Conservation (phyloP, 495 filamentous ascomycete genomes). For the Tricharina praecox region DNA sequence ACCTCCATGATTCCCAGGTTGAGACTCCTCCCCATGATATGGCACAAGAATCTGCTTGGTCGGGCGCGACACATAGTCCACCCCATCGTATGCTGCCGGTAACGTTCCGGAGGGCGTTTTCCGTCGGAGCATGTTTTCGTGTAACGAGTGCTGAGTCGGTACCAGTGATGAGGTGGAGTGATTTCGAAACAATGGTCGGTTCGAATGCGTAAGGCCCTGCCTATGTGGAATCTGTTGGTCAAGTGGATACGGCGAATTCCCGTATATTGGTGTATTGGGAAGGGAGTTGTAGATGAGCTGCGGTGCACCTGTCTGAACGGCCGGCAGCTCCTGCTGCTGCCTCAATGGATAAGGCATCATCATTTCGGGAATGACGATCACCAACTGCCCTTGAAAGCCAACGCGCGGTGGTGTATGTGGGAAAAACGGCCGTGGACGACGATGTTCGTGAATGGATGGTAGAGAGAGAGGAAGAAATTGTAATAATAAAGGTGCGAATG, state of each 20-base stretch:
- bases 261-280: slow-evolving; percentile 16
- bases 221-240: slow-evolving; percentile 12
- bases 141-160: slow-evolving; percentile 14
- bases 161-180: slow-evolving; percentile 16
- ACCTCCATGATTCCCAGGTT: neutral
- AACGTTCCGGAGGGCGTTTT: slow-evolving; percentile 92
- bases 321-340: slow-evolving; percentile 4
- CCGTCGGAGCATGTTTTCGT: slow-evolving; percentile 68
- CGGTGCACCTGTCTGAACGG: neutral
- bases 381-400: neutral
- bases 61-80: slow-evolving; percentile 57
- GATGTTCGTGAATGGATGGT: neutral
- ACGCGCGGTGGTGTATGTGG: neutral
- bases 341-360: slow-evolving; percentile 9
- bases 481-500: neutral
- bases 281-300: slow-evolving; percentile 14
- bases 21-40: slow-evolving; percentile 7
- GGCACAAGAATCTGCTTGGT: slow-evolving; percentile 81
- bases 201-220: slow-evolving; percentile 9
- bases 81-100: slow-evolving; percentile 82
- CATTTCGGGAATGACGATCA: neutral
- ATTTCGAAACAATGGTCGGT: slow-evolving; percentile 19
- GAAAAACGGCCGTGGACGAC: neutral
- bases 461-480: neutral
- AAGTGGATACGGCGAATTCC: slow-evolving; percentile 21